These are phyloP conservation scores for Suhomyces ambrosiae DNA, from an alignment of 1,139 yeast species.

Conservation along the genomic window DNA sequence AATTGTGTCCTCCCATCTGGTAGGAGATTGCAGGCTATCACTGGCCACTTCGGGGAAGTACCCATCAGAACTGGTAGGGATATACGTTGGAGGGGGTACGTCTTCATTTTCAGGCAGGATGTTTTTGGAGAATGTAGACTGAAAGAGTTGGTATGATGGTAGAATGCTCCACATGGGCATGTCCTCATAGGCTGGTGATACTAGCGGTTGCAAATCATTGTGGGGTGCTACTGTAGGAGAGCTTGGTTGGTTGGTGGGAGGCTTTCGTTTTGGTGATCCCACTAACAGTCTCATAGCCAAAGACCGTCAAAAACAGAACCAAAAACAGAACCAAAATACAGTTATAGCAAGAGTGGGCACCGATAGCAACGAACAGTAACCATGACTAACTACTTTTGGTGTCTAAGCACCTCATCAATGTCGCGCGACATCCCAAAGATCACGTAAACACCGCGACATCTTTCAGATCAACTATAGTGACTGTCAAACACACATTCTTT, in stretches of 20 bases:
- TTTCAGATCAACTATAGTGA: neutral
- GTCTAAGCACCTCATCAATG: neutral
- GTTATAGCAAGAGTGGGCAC: too few species aligned
- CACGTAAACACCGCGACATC: conserved; percentile 1
- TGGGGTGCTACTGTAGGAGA: neutral
- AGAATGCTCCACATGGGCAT: conserved; percentile 31
- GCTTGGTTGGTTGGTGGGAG: too few species aligned
- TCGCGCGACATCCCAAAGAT: neutral
- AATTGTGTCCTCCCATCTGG: conserved; percentile 30
- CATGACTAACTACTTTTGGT: neutral
- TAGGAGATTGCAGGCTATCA: conserved; percentile 6
- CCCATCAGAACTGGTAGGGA: conserved; percentile 8
- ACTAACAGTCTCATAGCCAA: too few species aligned
- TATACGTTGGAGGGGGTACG: conserved; percentile 28
- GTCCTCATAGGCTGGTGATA: conserved; percentile 28
- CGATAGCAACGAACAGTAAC: neutral
- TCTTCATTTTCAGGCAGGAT: conserved; percentile 26
- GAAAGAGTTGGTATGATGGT: conserved; percentile 30
- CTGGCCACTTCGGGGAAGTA: conserved; percentile 12
- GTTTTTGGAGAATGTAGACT: conserved; percentile 28
- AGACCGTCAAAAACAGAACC: too few species aligned
- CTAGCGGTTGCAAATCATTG: conserved; percentile 7
- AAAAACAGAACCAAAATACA: too few species aligned
- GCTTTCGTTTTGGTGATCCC: too few species aligned
- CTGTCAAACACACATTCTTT: neutral